A percentile compares a stretch with the other conserved stretches of the same genome.
These are phyloP conservation scores for Hanseniaspora thailandica DNA, from an alignment of 805 yeast genomes.

Conservation along the genomic window DNA sequence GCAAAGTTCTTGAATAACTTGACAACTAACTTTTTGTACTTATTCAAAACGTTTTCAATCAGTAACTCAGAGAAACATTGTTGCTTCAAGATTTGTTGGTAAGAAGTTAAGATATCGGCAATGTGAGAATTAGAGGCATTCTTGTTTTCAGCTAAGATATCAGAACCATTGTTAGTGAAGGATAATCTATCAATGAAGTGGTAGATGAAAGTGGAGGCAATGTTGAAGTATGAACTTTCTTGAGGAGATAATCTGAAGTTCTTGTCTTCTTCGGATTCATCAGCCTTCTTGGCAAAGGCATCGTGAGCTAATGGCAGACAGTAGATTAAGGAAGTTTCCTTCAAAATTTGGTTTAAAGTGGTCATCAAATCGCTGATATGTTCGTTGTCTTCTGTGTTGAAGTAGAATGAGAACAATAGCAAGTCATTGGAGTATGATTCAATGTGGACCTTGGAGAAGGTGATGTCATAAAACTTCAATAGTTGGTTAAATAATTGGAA, in stretches of 20 bases:
- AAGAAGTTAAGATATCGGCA: constrained; percentile 50
- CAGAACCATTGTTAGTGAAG: constrained; percentile 12
- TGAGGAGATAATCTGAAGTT: constrained; percentile 56
- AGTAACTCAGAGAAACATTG: constrained; percentile 85
- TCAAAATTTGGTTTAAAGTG: constrained; percentile 77
- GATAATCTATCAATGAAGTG: constrained; percentile 80
- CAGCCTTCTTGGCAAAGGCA: constrained; percentile 59
- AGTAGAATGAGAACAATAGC: constrained; percentile 75
- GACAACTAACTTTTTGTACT: constrained; percentile 59
- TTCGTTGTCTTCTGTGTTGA: constrained; percentile 47
- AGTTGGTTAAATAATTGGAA: constrained; percentile 76
- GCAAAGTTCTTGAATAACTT: constrained; percentile 86
- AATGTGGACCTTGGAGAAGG: constrained; percentile 78
- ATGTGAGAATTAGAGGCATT: not conserved
- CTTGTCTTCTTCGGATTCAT: constrained; percentile 19
- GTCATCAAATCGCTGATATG: constrained; percentile 37
- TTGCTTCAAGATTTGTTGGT: constrained; percentile 68
- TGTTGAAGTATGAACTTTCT: constrained; percentile 88
- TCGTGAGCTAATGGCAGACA: constrained; percentile 66
- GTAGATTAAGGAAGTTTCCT: constrained; percentile 85
- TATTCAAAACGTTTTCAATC: constrained; percentile 63
- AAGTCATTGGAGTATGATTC: constrained; percentile 26
- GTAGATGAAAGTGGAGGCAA: constrained; percentile 81
- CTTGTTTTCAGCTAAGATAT: not conserved
- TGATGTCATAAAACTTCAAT: constrained; percentile 77